Evolutionary conservation across 2,329 filamentous ascomycete species (phyloP).

Genomic region (Cladophialophora immunda): DNA sequence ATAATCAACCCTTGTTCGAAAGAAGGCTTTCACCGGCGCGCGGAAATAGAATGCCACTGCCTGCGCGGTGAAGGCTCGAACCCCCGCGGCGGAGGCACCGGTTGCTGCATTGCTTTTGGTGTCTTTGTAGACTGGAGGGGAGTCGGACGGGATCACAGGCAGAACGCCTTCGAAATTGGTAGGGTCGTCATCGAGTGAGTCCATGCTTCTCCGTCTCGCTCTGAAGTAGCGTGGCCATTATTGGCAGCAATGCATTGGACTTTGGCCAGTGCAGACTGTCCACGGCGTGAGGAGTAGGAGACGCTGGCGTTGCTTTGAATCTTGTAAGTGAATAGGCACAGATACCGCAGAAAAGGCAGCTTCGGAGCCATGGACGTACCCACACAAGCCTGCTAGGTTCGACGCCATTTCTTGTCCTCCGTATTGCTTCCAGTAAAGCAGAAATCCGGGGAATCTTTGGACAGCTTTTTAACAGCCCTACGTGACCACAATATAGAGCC

Average conservation of each 20-base stretch:
- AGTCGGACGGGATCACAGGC: slow-evolving; percentile 34
- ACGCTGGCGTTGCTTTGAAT: neutral
- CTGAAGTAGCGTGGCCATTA: slow-evolving; percentile 26
- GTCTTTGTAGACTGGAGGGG: slow-evolving; percentile 48
- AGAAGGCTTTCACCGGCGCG: slow-evolving; percentile 90
- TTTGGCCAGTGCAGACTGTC: neutral
- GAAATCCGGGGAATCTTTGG: neutral
- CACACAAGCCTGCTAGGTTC: neutral
- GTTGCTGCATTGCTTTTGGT: slow-evolving; percentile 68
- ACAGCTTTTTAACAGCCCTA: neutral
- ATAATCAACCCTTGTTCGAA: slow-evolving; percentile 88
- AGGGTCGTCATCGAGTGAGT: slow-evolving; percentile 39
- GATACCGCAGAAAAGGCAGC: neutral
- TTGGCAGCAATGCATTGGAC: slow-evolving; percentile 13
- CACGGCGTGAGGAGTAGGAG: neutral
- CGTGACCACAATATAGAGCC: neutral
- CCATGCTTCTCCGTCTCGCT: slow-evolving; percentile 27
- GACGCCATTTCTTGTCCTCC: neutral
- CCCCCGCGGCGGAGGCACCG: slow-evolving; percentile 84
- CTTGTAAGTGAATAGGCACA: neutral
- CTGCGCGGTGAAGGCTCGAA: slow-evolving; percentile 83
- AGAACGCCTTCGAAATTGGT: slow-evolving; percentile 39
- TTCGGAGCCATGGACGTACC: neutral
- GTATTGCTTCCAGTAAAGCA: neutral
- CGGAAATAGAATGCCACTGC: slow-evolving; percentile 90